Percentiles rank a stretch among this genome's conserved stretches.
phyloP scores from a whole-genome alignment of 2,329 filamentous ascomycete species.

The Colletotrichum sp. region DNA sequence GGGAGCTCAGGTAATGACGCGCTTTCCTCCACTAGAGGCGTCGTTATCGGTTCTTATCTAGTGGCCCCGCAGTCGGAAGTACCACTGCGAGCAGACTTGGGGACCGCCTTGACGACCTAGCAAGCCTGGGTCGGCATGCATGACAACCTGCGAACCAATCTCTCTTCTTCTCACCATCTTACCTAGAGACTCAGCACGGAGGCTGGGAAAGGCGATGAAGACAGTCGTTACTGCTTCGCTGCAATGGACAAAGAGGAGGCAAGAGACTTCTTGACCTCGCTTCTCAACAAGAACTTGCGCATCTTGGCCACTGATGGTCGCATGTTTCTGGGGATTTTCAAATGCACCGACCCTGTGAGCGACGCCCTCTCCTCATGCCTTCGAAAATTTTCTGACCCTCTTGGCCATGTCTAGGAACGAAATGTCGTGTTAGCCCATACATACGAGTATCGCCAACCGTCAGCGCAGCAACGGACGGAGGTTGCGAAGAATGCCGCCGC shows the following conservation, averaged over 20 bases:
- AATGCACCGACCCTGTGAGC: constrained; percentile 82
- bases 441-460: constrained; percentile 87
- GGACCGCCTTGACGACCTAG: not conserved
- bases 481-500: constrained; percentile 33
- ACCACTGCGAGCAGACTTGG: not conserved
- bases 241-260: constrained; percentile 58
- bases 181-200: not conserved
- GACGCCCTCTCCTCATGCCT: not conserved
- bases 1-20: constrained; percentile 16
- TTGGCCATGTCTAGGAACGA: constrained; percentile 66
- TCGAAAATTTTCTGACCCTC: not conserved
- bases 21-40: constrained; percentile 1
- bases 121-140: not conserved
- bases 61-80: not conserved
- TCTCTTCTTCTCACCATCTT: not conserved
- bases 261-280: constrained; percentile 61
- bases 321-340: constrained; percentile 89
- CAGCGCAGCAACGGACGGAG: constrained; percentile 49
- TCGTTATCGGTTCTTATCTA: constrained; percentile 15
- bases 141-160: not conserved
- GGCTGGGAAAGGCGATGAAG: not conserved
- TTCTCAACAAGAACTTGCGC: constrained; percentile 80
- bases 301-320: constrained; percentile 82
- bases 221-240: not conserved
- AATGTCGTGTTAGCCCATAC: constrained; percentile 88